Evolutionary conservation across 2,329 filamentous ascomycete species (phyloP).

Genomic region (Fusarium sp.): DNA sequence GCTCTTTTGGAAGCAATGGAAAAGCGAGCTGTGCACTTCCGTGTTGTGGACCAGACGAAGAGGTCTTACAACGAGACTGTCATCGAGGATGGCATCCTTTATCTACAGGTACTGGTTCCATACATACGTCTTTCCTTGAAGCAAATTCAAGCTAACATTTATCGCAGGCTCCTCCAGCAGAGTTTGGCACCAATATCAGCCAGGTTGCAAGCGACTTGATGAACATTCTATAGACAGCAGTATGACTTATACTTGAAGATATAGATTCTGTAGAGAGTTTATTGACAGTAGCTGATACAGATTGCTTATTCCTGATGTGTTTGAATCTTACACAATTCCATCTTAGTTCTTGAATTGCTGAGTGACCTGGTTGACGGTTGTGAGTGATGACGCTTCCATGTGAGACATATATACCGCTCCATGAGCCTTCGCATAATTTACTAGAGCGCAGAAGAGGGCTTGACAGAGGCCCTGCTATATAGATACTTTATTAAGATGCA

Average conservation of each 20-base stretch:
- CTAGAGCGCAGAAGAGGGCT: neutral
- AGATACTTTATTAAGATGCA: too few relatives aligned
- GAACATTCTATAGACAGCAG: conserved; percentile 50
- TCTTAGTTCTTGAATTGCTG: neutral
- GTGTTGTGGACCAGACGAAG: conserved; percentile 60
- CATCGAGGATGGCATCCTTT: conserved; percentile 63
- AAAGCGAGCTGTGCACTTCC: conserved; percentile 58
- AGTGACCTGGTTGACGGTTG: neutral
- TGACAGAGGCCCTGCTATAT: too few relatives aligned
- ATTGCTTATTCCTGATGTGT: too few relatives aligned
- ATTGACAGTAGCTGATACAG: too few relatives aligned
- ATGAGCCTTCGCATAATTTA: neutral
- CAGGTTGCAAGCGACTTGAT: conserved; percentile 53
- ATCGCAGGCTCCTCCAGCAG: conserved; percentile 50
- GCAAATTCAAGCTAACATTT: conserved; percentile 9
- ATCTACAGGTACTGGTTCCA: conserved; percentile 58
- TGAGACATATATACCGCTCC: neutral
- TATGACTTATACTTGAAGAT: too few relatives aligned
- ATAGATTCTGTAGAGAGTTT: too few relatives aligned
- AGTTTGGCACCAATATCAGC: conserved; percentile 55
- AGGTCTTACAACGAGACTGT: conserved; percentile 60
- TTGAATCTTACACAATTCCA: too few relatives aligned
- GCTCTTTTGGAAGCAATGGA: conserved; percentile 62
- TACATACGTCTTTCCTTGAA: neutral
- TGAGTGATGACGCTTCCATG: neutral